Conservation (phyloP, 805 yeast genomes). For the Zygotorulaspora danielsina region DNA sequence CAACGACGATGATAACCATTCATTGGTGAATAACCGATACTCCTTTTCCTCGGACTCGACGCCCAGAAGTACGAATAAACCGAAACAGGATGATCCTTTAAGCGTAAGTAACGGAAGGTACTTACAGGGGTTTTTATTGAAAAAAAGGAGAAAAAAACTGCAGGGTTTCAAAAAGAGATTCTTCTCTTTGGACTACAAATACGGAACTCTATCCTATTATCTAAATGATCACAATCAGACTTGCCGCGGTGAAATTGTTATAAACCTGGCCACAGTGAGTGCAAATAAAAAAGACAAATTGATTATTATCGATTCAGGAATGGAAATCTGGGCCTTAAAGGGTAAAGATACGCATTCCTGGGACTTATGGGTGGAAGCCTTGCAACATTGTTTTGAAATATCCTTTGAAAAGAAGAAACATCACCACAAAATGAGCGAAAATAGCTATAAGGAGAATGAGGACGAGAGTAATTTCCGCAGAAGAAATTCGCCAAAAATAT, state of each 20-base stretch:
- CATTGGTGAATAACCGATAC: constrained; percentile 15
- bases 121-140: constrained; percentile 72
- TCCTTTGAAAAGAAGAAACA: constrained; percentile 7
- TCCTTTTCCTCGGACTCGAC: constrained; percentile 18
- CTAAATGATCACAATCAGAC: constrained; percentile 64
- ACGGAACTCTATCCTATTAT: constrained; percentile 80
- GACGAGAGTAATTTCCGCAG: neutral
- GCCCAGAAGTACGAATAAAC: constrained; percentile 15
- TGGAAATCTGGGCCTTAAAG: constrained; percentile 88
- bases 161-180: constrained; percentile 86
- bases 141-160: constrained; percentile 74
- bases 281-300: constrained; percentile 65
- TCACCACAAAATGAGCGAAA: neutral
- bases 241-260: constrained; percentile 84
- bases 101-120: constrained; percentile 52
- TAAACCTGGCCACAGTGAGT: constrained; percentile 73
- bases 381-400: constrained; percentile 43
- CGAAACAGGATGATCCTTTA: constrained; percentile 19
- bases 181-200: constrained; percentile 75
- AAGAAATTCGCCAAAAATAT: neutral
- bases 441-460: neutral
- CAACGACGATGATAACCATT: constrained; percentile 18
- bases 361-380: constrained; percentile 77
- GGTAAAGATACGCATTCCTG: constrained; percentile 64
- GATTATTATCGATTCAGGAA: constrained; percentile 85